Percentiles rank a stretch among this genome's conserved stretches.
Evolutionary conservation across 768 basidiomycete species (phyloP).

Genomic region (Podaxis sp.): DNA sequence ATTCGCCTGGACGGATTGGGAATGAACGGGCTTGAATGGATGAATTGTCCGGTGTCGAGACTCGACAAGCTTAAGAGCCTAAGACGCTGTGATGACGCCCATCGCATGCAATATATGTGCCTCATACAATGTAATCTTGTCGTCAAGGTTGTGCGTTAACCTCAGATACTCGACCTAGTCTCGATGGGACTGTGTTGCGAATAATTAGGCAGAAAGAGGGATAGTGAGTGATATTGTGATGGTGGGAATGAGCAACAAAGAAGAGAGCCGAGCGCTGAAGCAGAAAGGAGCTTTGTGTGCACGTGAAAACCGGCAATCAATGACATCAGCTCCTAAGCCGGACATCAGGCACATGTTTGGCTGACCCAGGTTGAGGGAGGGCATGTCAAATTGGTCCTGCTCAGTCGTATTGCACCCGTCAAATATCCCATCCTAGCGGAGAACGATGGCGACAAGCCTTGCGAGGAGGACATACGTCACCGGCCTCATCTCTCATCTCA

Average conservation of each 20-base stretch:
- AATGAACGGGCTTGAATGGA: background rate
- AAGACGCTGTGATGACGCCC: too few relatives aligned
- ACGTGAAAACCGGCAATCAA: conserved; percentile 7
- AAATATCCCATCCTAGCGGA: background rate
- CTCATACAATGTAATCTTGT: too few relatives aligned
- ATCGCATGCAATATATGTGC: too few relatives aligned
- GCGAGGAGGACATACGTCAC: background rate
- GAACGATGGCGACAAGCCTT: background rate
- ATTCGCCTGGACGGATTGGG: background rate
- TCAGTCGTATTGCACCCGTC: background rate
- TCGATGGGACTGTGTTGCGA: too few relatives aligned
- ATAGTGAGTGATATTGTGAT: too few relatives aligned
- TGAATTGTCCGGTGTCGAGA: background rate
- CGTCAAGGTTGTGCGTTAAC: too few relatives aligned
- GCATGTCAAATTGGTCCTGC: background rate
- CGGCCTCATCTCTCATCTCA: conserved; percentile 6
- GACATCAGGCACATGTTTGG: background rate
- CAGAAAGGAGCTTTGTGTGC: background rate
- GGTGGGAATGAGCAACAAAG: too few relatives aligned
- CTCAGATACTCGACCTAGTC: too few relatives aligned
- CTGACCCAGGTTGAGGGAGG: background rate
- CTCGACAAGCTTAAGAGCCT: background rate
- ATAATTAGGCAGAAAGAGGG: too few relatives aligned
- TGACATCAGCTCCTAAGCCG: background rate
- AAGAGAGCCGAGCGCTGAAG: too few relatives aligned